Evolutionary conservation across 2,329 filamentous ascomycete genomes (phyloP).

Genomic region (Byssothecium circinans): DNA sequence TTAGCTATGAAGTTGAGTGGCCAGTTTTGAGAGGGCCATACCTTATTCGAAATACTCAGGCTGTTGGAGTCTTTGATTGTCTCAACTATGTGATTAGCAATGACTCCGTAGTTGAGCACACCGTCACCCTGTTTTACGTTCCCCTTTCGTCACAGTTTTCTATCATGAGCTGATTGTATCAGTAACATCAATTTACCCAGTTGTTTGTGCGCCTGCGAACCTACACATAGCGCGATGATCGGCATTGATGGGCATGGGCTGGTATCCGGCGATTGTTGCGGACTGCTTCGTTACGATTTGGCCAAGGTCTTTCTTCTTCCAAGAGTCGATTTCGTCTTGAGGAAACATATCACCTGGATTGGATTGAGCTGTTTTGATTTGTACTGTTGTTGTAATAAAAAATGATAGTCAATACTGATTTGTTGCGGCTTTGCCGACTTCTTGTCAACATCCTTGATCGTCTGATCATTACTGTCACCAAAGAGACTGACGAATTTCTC

Average conservation of each 20-base stretch:
- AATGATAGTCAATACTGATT: too few relatives aligned
- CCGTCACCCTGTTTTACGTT: too few relatives aligned
- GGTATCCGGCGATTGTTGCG: constrained; percentile 3
- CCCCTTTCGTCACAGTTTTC: constrained; percentile 3
- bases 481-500: constrained; percentile 2
- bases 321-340: too few relatives aligned
- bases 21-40: too few relatives aligned
- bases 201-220: constrained; percentile 1
- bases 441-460: constrained; percentile 4
- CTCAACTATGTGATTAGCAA: too few relatives aligned
- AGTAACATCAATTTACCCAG: constrained; percentile 5
- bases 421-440: neutral
- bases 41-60: too few relatives aligned
- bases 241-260: constrained; percentile 2
- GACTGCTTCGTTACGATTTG: constrained; percentile 8
- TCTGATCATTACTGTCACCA: constrained; percentile 7
- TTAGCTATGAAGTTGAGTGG: too few relatives aligned
- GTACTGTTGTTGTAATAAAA: neutral
- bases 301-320: too few relatives aligned
- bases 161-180: constrained; percentile 3
- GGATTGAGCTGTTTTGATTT: constrained; percentile 2
- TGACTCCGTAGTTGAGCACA: too few relatives aligned
- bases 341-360: too few relatives aligned
- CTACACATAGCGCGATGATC: constrained; percentile 7
- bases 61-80: too few relatives aligned